Conservation (phyloP, 768 basidiomycete species). For the Botryobasidium botryosum region DNA sequence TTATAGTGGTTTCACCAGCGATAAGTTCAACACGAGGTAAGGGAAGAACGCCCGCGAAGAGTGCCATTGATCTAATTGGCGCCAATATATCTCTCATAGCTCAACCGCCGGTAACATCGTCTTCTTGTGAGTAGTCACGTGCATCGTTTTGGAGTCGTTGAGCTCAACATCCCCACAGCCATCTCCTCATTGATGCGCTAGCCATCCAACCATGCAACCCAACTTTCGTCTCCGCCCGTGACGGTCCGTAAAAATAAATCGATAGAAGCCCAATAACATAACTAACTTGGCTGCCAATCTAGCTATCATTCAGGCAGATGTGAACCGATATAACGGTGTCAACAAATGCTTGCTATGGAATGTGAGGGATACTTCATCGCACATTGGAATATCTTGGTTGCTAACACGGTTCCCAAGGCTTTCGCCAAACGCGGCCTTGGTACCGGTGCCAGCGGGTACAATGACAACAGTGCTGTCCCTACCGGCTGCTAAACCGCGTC, state of each 20-base stretch:
- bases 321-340: too few relatives aligned
- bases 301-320: constrained; percentile 30
- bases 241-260: constrained; percentile 24
- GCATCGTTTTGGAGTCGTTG: neutral
- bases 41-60: neutral
- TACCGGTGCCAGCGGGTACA: constrained; percentile 20
- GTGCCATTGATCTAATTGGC: too few relatives aligned
- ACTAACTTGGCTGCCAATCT: neutral
- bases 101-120: constrained; percentile 32
- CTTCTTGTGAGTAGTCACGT: constrained; percentile 19
- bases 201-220: constrained; percentile 32
- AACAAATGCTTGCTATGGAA: constrained; percentile 27
- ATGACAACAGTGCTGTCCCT: constrained; percentile 19
- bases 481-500: constrained; percentile 18
- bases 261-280: too few relatives aligned
- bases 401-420: constrained; percentile 13
- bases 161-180: too few relatives aligned
- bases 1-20: constrained; percentile 2
- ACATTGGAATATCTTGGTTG: neutral
- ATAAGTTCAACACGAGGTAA: neutral
- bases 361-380: neutral
- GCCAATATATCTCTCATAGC: constrained; percentile 6
- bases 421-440: constrained; percentile 39
- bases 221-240: constrained; percentile 32
- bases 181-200: constrained; percentile 34